Conservation (phyloP, 2,329 filamentous ascomycete genomes). For the Fusarium nematophilum region DNA sequence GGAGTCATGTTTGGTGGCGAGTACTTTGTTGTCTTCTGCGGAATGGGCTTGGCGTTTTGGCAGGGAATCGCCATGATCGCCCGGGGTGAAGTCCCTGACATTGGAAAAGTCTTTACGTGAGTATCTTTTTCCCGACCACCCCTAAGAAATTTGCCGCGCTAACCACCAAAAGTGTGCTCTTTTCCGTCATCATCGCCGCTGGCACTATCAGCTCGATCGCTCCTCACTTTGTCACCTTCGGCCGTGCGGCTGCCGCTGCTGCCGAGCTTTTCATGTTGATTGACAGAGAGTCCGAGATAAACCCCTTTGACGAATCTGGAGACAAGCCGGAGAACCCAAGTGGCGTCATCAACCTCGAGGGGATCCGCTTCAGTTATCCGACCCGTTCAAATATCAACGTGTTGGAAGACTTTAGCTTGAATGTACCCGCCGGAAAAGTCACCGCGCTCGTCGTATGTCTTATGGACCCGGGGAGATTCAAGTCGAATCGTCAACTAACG, state of each 20-base stretch:
- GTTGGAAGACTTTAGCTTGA: constrained; percentile 53
- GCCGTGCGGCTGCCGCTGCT: constrained; percentile 47
- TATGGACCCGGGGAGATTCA: no score
- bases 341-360: constrained; percentile 49
- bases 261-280: constrained; percentile 42
- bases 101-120: constrained; percentile 39
- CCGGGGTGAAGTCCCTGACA: constrained; percentile 47
- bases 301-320: constrained; percentile 48
- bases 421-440: constrained; percentile 56
- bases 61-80: constrained; percentile 52
- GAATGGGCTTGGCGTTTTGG: constrained; percentile 55
- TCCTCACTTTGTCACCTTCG: constrained; percentile 49
- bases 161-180: constrained; percentile 46
- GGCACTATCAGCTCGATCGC: constrained; percentile 48
- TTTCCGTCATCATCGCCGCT: constrained; percentile 51
- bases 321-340: constrained; percentile 35
- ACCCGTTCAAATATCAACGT: constrained; percentile 53
- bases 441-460: constrained; percentile 50
- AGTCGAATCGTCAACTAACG: not conserved
- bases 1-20: constrained; percentile 6
- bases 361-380: constrained; percentile 54
- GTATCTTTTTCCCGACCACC: not conserved
- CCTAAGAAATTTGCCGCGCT: not conserved
- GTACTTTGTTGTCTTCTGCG: constrained; percentile 49
- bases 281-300: constrained; percentile 48